Percentiles rank a stretch among this genome's conserved stretches.
phyloP scores from a whole-genome alignment of 2,329 filamentous ascomycete genomes.

The Exophiala bonariae region DNA sequence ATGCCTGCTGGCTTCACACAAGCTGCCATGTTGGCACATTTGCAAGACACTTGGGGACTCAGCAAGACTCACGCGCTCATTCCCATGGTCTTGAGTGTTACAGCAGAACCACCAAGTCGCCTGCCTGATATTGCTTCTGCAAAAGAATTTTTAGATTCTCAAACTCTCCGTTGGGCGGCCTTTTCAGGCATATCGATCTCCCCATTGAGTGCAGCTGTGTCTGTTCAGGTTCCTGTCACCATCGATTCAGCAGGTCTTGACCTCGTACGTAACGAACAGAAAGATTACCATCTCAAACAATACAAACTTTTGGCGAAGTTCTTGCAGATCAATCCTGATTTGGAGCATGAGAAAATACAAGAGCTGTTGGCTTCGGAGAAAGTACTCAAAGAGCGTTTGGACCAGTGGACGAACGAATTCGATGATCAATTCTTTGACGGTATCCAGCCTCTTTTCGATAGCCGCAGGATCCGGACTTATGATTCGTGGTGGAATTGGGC shows the following conservation, averaged over 20 bases:
- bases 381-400: slow-evolving; percentile 24
- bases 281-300: not conserved
- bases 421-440: slow-evolving; percentile 33
- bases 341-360: not conserved
- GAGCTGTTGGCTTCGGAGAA: slow-evolving; percentile 2
- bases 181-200: slow-evolving; percentile 4
- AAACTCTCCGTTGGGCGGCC: slow-evolving; percentile 25
- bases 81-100: slow-evolving; percentile 28
- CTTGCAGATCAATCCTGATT: slow-evolving; percentile 13
- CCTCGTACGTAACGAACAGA: slow-evolving; percentile 12
- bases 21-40: slow-evolving; percentile 24
- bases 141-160: slow-evolving; percentile 27
- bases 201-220: not conserved
- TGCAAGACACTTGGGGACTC: slow-evolving; percentile 32
- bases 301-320: slow-evolving; percentile 13
- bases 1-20: slow-evolving; percentile 33
- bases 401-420: slow-evolving; percentile 32
- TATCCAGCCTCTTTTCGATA: slow-evolving; percentile 33
- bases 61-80: slow-evolving; percentile 20
- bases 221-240: not conserved
- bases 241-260: slow-evolving; percentile 1
- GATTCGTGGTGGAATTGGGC: slow-evolving; percentile 41
- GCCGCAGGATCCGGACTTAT: slow-evolving; percentile 31
- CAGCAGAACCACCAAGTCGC: slow-evolving; percentile 26
- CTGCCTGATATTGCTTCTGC: slow-evolving; percentile 22